A percentile compares a stretch with the other conserved stretches of the same genome.
phyloP scores from a whole-genome alignment of 2,329 filamentous ascomycete genomes.

The Dactylonectria estremocensis region DNA sequence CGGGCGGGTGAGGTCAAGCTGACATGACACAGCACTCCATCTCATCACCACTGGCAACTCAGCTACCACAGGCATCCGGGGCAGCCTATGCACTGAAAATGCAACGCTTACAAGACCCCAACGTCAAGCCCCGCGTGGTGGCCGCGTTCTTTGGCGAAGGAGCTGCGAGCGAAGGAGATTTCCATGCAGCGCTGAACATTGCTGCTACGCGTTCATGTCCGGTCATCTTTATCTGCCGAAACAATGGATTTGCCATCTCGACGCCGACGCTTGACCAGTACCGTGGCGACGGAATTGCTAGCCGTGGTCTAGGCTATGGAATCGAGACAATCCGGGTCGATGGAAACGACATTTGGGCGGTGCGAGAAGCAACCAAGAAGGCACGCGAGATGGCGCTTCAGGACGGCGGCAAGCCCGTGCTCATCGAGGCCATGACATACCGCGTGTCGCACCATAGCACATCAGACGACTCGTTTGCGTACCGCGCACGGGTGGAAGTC shows the following conservation, averaged over 20 bases:
- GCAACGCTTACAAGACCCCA: conserved; percentile 81
- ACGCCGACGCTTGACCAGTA: conserved; percentile 94
- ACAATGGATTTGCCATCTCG: conserved; percentile 93
- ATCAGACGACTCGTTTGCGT: conserved; percentile 96
- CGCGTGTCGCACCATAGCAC: conserved; percentile 98
- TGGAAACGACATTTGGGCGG: conserved; percentile 94
- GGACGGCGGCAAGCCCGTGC: conserved; percentile 84
- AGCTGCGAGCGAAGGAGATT: conserved; percentile 91
- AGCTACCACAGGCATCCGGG: conserved; percentile 89
- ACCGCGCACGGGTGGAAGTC: conserved; percentile 93
- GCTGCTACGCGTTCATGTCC: conserved; percentile 91
- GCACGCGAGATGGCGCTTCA: conserved; percentile 85
- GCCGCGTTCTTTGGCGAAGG: conserved; percentile 93
- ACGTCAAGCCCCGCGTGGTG: conserved; percentile 76
- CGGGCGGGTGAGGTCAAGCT: conserved; percentile 5
- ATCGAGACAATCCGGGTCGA: conserved; percentile 94
- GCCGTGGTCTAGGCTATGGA: conserved; percentile 89
- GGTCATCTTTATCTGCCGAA: conserved; percentile 90
- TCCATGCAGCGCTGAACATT: conserved; percentile 92
- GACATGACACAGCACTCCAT: conserved; percentile 78
- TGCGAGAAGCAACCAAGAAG: conserved; percentile 83
- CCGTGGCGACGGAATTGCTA: conserved; percentile 91
- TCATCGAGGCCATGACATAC: conserved; percentile 98
- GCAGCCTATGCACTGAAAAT: conserved; percentile 91
- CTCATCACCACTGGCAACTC: conserved; percentile 86